Conservation (phyloP, 2,329 filamentous ascomycete species). For the Nemania abortiva region DNA sequence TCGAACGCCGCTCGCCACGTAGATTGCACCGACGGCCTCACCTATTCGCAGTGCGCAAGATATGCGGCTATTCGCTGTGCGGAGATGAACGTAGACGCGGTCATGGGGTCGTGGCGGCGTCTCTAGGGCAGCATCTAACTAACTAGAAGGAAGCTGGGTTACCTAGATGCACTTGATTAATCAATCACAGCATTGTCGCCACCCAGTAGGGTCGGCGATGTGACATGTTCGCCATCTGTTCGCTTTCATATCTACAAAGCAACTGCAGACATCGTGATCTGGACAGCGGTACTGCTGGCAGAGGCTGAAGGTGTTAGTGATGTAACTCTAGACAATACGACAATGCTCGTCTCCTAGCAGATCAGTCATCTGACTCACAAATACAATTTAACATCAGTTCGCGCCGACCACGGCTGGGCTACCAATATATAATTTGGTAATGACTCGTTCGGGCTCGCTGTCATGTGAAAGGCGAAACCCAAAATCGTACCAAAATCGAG, state of each 20-base stretch:
- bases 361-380: slow-evolving; percentile 14
- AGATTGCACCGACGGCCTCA: neutral
- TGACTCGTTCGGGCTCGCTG: slow-evolving; percentile 26
- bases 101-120: slow-evolving; percentile 7
- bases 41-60: neutral
- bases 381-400: neutral
- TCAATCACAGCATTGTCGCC: slow-evolving; percentile 6
- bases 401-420: slow-evolving; percentile 22
- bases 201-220: slow-evolving; percentile 2
- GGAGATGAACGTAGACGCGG: neutral
- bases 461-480: slow-evolving; percentile 25
- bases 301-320: neutral
- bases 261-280: neutral
- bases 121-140: neutral
- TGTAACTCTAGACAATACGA: neutral
- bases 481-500: neutral
- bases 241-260: neutral
- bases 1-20: slow-evolving; percentile 4
- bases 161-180: neutral
- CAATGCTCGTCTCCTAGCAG: neutral
- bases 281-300: neutral
- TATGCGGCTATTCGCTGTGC: neutral
- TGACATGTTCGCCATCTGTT: neutral
- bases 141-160: neutral
- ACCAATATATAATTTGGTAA: neutral